Evolutionary conservation across 1,284 basidiomycete species (phyloP), one percentile per base, ranked within the genome.

Genomic region (Singerocomus rubriflavus): DNA sequence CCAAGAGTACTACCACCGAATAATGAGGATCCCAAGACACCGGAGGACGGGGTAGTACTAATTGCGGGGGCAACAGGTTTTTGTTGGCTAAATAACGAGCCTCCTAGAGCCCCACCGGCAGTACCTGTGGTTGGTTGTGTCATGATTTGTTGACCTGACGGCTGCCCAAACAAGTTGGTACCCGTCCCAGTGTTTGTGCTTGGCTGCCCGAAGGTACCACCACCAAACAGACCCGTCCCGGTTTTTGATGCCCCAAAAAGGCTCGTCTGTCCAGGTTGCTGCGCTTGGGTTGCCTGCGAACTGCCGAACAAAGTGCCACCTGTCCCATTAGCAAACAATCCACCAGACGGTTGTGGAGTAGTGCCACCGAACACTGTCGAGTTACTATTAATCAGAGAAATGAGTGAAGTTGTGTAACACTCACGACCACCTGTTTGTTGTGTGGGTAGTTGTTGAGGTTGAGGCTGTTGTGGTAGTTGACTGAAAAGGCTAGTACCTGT

Each of bases 1-100:
- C 72, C 74, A 32, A 81, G 69, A 13, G 69, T 53, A 47, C 62
- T 60, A 44, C 66, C 73, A 29, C 80, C 77, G 57, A 87, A 85
- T 10, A 84, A 52, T 29, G 72, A 68, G 21, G 70, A 65, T 14
- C 74, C 73, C 26, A 72, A 52, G 41, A 75, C 71, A 29, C 72
- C 71, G 11, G 67, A 69, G 16, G 81, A 78, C 43, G 66, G 66
- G 6, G 68, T 58, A 1, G 56, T 58, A 39, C 58, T 71, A 27
- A 70, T 59, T 10, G 64, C 52, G 1, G 74, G 69, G 2, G 70
- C 67, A 17, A 71, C 57, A 1, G 74, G 71, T 56, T 70, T 74
- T 43, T 55, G 66, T 35, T 62, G 61, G 30, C 71, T 73, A 52
- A 80, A 81, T n/a, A 80, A 49, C 16, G 71, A 68, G 11, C 71